Conservation (phyloP, 1,284 basidiomycete genomes). For the Melampsora americana region DNA sequence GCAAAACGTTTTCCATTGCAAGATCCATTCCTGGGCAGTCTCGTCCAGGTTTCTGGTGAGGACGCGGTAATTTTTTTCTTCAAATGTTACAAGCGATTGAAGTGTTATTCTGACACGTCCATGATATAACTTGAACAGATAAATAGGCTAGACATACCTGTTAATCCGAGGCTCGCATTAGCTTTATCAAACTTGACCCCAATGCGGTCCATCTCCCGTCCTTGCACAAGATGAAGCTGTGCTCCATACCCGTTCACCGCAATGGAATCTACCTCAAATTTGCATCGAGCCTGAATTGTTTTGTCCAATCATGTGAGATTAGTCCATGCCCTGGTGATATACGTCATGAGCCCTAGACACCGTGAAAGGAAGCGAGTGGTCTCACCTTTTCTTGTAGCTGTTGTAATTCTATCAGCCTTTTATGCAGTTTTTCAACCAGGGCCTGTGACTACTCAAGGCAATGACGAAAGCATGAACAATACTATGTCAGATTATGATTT, state of each 20-base stretch:
- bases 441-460: slow-evolving; percentile 60
- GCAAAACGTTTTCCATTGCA: slow-evolving; percentile 44
- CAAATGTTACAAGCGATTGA: slow-evolving; percentile 51
- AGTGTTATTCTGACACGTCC: slow-evolving; percentile 75
- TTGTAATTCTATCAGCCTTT: slow-evolving; percentile 77
- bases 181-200: slow-evolving; percentile 81
- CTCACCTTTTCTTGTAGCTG: slow-evolving; percentile 67
- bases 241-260: slow-evolving; percentile 94
- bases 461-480: background rate
- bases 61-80: slow-evolving; percentile 40
- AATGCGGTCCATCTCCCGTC: slow-evolving; percentile 87
- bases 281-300: slow-evolving; percentile 70
- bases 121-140: slow-evolving; percentile 42
- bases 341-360: background rate
- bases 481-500: background rate
- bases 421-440: slow-evolving; percentile 80
- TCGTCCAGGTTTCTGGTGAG: slow-evolving; percentile 32
- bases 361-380: background rate
- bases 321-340: background rate
- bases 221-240: slow-evolving; percentile 86
- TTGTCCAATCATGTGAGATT: background rate
- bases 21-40: slow-evolving; percentile 23
- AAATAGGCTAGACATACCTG: slow-evolving; percentile 60
- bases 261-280: slow-evolving; percentile 89
- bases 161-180: slow-evolving; percentile 78